Conservation (phyloP, 78 protist species). For the Ministeria vibrans region DNA sequence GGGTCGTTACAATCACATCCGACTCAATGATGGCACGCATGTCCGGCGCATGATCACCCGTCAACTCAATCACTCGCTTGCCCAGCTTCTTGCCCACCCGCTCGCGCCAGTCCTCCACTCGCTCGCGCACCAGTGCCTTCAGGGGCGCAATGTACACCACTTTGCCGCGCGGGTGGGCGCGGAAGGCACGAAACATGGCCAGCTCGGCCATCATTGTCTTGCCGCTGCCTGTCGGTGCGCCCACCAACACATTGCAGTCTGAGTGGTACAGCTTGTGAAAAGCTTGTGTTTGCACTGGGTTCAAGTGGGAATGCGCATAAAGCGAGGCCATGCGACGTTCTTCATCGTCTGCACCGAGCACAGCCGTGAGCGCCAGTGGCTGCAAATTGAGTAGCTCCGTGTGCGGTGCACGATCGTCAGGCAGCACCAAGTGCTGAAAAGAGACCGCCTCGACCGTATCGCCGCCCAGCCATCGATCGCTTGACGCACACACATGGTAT, state of each 20-base stretch:
- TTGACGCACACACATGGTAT: conserved; percentile 74
- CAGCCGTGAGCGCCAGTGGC: conserved; percentile 83
- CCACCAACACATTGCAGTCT: conserved; percentile 90
- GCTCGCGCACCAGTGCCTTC: conserved; percentile 98
- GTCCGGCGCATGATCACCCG: conserved; percentile 96
- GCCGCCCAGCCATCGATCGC: conserved; percentile 87
- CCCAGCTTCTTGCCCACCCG: conserved; percentile 61
- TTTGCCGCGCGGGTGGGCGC: conserved; percentile 34
- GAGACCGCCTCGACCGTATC: conserved; percentile 60
- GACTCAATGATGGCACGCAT: conserved; percentile 71
- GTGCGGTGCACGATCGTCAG: conserved; percentile 76
- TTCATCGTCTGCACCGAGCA: conserved; percentile 46
- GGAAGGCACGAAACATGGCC: conserved; percentile 75
- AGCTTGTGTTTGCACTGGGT: conserved; percentile 97
- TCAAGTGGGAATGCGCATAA: conserved; percentile 85
- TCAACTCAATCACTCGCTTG: conserved; percentile 84
- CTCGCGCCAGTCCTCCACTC: conserved; percentile 91
- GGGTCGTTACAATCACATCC: conserved; percentile 93
- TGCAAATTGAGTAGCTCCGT: conserved; percentile 86
- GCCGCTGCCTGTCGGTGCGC: conserved; percentile 98
- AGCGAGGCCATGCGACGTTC: conserved; percentile 34
- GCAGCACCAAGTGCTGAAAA: conserved; percentile 76
- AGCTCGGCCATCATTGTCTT: conserved; percentile 97
- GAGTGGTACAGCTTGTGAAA: conserved; percentile 90
- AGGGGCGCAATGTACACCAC: conserved; percentile 98